These are phyloP conservation scores for Mrakia frigida DNA, from an alignment of 768 basidiomycete species.

Conservation along the genomic window DNA sequence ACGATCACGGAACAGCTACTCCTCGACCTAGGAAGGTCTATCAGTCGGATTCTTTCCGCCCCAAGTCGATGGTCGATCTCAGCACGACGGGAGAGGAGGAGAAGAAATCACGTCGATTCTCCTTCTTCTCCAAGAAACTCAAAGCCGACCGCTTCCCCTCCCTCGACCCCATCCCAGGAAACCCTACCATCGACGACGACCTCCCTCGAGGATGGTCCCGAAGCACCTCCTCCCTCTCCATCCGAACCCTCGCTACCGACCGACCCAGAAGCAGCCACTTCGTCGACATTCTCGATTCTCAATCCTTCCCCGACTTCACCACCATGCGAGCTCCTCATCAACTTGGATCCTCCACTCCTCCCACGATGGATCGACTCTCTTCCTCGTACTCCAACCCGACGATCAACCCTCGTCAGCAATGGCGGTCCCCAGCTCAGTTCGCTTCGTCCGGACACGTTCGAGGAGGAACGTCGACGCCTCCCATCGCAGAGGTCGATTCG, in stretches of 20 bases:
- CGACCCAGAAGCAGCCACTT: not conserved
- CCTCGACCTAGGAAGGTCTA: not conserved
- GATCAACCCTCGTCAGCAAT: not conserved
- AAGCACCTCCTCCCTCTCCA: not conserved
- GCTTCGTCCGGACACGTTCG: not conserved
- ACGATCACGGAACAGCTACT: not conserved
- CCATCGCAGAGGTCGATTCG: constrained; percentile 12
- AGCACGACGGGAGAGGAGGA: not conserved
- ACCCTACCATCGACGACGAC: not conserved
- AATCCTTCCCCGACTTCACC: not conserved
- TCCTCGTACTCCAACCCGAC: not conserved
- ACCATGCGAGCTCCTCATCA: constrained; percentile 6
- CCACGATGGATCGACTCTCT: not conserved
- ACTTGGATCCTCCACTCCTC: not conserved
- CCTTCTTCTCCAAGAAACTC: not conserved
- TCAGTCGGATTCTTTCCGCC: not conserved
- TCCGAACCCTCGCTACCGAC: not conserved
- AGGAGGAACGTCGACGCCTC: constrained; percentile 9
- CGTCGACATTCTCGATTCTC: not conserved
- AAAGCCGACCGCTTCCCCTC: not conserved
- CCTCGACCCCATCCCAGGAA: not conserved
- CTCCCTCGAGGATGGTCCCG: not conserved
- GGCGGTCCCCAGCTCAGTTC: not conserved
- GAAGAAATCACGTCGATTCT: not conserved
- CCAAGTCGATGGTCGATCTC: constrained; percentile 17